phyloP scores from a whole-genome alignment of 2,329 filamentous ascomycete species.

The Sclerotinia borealis region DNA sequence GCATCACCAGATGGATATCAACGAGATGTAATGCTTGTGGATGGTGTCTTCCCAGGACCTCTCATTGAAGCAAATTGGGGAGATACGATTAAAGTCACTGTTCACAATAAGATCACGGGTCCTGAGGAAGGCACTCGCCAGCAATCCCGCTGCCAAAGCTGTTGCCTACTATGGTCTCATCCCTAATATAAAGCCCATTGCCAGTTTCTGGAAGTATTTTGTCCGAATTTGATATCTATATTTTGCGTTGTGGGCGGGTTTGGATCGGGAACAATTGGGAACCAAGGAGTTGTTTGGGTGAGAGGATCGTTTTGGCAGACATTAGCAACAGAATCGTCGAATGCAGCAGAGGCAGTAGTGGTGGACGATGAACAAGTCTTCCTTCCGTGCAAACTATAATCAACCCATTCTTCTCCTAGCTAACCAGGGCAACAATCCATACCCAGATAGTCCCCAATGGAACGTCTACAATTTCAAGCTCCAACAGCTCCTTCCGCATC shows the following conservation, averaged over 20 bases:
- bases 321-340: too few relatives aligned
- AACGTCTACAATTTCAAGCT: conserved; percentile 50
- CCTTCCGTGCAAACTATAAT: conserved; percentile 48
- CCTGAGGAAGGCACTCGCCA: conserved; percentile 32
- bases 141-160: conserved; percentile 47
- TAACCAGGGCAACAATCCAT: conserved; percentile 46
- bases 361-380: conserved; percentile 47
- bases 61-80: conserved; percentile 35
- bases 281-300: too few relatives aligned
- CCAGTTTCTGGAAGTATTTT: too few relatives aligned
- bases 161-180: conserved; percentile 56
- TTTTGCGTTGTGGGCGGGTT: too few relatives aligned
- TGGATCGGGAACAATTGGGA: too few relatives aligned
- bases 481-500: conserved; percentile 47
- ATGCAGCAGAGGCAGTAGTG: too few relatives aligned
- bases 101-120: conserved; percentile 60
- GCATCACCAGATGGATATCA: conserved; percentile 35
- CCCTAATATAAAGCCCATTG: conserved; percentile 9
- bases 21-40: conserved; percentile 46
- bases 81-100: conserved; percentile 51
- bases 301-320: too few relatives aligned
- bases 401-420: conserved; percentile 49
- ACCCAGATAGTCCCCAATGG: conserved; percentile 41
- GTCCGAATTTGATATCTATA: too few relatives aligned
- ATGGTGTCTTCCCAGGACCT: conserved; percentile 33